Evolutionary conservation across 2,329 filamentous ascomycete species (phyloP), one percentile per base, ranked within the genome.

Genomic region (Tricladium varicosporioides): DNA sequence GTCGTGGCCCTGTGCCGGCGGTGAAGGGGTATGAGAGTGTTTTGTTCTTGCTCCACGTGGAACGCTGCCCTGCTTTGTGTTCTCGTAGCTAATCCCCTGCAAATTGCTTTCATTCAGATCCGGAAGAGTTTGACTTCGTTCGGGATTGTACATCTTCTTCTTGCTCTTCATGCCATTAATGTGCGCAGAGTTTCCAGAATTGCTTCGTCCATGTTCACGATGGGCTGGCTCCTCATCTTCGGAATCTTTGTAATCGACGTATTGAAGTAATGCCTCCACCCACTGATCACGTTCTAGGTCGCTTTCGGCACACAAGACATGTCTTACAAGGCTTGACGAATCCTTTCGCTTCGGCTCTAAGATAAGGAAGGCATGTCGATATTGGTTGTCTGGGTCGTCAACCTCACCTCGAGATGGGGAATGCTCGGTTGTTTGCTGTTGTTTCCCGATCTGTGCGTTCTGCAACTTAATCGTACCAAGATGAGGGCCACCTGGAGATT

Each of bases 291-390:
- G 86, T 75, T 99, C 94, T 58, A 80, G 81, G 67, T 99, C 94
- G 67, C 89, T 97, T 73, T 99, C 94, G 0, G 94, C 93, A 71
- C 94, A 99, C 15, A 99, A 78, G 0, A 99, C 92, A 71, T 99
- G 94, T 63, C 93, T 90, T 19, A 97, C 91, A 53, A 93, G 82
- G 64, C 89, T 92, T 18, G 81, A 86, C 0, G 92, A 92, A 69
- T 99, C 94, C 73, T 96, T 97, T 73, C 92, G 91, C 77, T 99
- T 99, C 1, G 93, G 93, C 70, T 99, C 94, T 52, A 97, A 72
- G 53, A 99, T 89, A 47, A 97, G 78, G 75, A 99, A 99, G 0
- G 94, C 94, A 74, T 99, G 94, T 5, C 94, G 88, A 71, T 96
- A 99, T 71, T 97, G 91, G 68, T 95, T 95, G 59, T 97, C 94